These are phyloP conservation scores for Colletotrichum tofieldiae DNA, from an alignment of 2,329 filamentous ascomycete genomes.

Conservation along the genomic window DNA sequence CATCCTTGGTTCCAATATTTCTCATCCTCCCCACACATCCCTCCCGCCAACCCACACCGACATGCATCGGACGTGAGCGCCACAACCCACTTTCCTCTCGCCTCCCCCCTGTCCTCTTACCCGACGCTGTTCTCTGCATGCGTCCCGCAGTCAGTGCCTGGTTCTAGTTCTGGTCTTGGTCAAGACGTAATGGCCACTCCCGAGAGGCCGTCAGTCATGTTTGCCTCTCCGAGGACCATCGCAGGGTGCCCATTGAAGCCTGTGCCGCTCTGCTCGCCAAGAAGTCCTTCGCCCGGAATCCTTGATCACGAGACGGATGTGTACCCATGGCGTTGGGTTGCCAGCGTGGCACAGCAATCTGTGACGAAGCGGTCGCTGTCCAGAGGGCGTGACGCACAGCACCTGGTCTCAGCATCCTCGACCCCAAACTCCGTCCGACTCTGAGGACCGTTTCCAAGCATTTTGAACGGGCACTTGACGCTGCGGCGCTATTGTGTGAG, in stretches of 20 bases:
- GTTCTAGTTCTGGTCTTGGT: slow-evolving; percentile 8
- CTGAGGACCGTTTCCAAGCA: neutral
- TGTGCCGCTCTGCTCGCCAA: slow-evolving; percentile 29
- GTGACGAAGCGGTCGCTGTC: neutral
- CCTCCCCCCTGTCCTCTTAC: neutral
- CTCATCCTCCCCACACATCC: slow-evolving; percentile 6
- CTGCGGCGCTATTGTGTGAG: neutral
- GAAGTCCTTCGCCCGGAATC: neutral
- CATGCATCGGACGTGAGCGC: slow-evolving; percentile 6
- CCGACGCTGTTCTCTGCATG: slow-evolving; percentile 7
- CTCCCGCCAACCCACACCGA: neutral
- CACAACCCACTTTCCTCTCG: slow-evolving; percentile 9
- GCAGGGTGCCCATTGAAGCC: neutral
- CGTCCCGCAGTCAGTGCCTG: slow-evolving; percentile 27
- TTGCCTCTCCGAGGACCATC: slow-evolving; percentile 15
- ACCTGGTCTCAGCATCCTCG: neutral
- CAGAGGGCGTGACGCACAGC: neutral
- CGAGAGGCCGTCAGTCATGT: slow-evolving; percentile 23
- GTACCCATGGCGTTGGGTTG: neutral
- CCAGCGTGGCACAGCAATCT: slow-evolving; percentile 14
- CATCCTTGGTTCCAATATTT: slow-evolving; percentile 1
- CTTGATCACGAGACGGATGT: neutral
- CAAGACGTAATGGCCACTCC: slow-evolving; percentile 31
- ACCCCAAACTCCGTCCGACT: neutral
- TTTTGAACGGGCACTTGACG: neutral